Base-by-base conservation (phyloP, 768 basidiomycete genomes). In the Aureoboletus auriporus region DNA sequence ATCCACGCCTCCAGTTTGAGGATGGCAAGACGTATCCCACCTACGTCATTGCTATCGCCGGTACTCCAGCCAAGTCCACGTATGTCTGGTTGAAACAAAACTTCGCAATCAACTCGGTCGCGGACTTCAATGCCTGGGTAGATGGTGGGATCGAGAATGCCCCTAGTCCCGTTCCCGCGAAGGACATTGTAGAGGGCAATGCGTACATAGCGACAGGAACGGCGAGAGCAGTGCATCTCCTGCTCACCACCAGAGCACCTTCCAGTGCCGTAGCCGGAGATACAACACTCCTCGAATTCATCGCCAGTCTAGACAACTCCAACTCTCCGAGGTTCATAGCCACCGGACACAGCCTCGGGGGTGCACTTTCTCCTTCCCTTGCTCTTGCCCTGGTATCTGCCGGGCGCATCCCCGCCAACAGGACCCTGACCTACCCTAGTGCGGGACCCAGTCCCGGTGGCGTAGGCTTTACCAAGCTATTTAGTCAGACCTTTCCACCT, bases 11-110 rank as follows among this genome's bases (percentile, higher is more conserved):
- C 30, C 0, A 20, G 34, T 51, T 51, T 10, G 55, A 60, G 8
- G 55, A 60, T 7, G 51, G 58, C 5, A 46, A 37, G 11, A 28
- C 29, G 2, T 41, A 36, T 6, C 43, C 46, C 1, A 39, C 55
- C 33, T 49, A 57, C 29, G 49, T 57, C n/a, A 37, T 57, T 9
- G 51, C 49, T 23, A n/a, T 56, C 16, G 48, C 58, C 2, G 49
- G 54, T 9, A 59, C 58, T 28, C 46, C 50, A 2, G 0, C 1
- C 6, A 10, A 6, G 3, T 33, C 54, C 8, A 1, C 3, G 9
- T 40, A 50, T 3, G 54, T 14, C 7, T 8, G 16, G 27, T 43
- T 49, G 46, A 2, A 47, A 5, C 27, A 60, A 27, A 44, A 52
- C 37, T 28, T 56, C 4, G 40, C 13, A 5, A 46, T 60, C 8